Evolutionary conservation across 768 basidiomycete species (phyloP), one percentile per base, ranked within the genome.

Genomic region (Postia placenta): DNA sequence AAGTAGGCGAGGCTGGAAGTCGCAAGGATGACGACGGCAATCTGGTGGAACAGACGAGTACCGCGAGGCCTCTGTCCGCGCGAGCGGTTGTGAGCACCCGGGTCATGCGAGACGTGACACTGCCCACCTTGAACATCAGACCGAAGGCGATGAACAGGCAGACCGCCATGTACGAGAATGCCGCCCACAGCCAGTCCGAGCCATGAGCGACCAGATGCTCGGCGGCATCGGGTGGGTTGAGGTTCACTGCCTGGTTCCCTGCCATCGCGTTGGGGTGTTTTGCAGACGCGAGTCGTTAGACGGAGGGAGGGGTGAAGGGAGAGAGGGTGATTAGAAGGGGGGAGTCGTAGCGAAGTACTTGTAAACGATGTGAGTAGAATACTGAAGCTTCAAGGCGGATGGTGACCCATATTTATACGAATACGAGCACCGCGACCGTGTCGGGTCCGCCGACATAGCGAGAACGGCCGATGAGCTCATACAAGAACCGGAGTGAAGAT

Each of bases 131-230:
- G 51, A 64, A 67, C 41, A 61, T 64, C 67, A 69, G 73, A 20
- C 47, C 58, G 27, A 76, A 44, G 37, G 66, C 51, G 45, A 56
- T 43, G 30, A 75, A 38, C 54, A 71, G 70, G 25, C 64, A 64
- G n/a, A 71, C 11, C 4, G 70, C 55, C 74, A 80, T 76, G 52
- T 76, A 30, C 3, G 72, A 67, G 48, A 76, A 76, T n/a, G 74
- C 74, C 1, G 74, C 68, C 75, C 75, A 79, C 6, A 71, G 62
- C 71, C 71, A 78, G 61, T 76, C 65, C 0, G 75, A 74, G 2
- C 69, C 75, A 40, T 61, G 60, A 15, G 57, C 64, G 48, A 67
- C 72, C 59, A 78, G 69, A 59, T 73, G 66, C 38, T 40, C 45
- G 2, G 56, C 53, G 28, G 67, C 66, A 3, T 40, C 59, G 4